A percentile compares a stretch with the other conserved stretches of the same genome.
Evolutionary conservation across 345 rosid genomes (phyloP).

Genomic region (Ricinus communis): DNA sequence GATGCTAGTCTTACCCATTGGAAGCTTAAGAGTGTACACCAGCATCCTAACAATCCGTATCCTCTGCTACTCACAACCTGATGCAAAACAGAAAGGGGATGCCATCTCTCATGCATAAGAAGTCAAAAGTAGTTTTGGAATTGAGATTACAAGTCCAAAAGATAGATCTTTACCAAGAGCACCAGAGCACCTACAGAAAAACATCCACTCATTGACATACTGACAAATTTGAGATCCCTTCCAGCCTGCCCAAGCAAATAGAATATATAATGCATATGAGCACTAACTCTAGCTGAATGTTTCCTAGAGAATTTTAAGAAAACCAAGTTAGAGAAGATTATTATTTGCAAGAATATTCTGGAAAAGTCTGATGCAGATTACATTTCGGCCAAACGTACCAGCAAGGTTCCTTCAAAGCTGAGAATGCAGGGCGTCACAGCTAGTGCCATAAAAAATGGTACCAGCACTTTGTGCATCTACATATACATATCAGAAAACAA

Average conservation of each 20-base stretch:
- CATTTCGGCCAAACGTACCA: constrained; percentile 44
- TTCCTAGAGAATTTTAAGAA: not conserved
- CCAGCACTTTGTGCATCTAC: constrained; percentile 86
- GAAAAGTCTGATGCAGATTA: no score
- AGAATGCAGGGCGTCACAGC: constrained; percentile 64
- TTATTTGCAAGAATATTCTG: not conserved
- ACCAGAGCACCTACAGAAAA: constrained; percentile 49
- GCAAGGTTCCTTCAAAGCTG: constrained; percentile 81
- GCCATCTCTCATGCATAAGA: constrained; percentile 4
- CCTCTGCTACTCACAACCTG: constrained; percentile 61
- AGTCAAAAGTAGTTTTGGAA: not conserved
- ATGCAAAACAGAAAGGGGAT: constrained; percentile 1
- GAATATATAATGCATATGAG: not conserved
- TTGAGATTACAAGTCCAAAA: not conserved
- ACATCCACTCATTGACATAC: constrained; percentile 74
- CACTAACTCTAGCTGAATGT: not conserved
- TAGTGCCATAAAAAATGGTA: constrained; percentile 67
- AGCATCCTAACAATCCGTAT: constrained; percentile 66
- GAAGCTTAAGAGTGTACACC: constrained; percentile 67
- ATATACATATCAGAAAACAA: constrained; percentile 2
- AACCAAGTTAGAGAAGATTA: not conserved
- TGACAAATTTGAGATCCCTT: constrained; percentile 70
- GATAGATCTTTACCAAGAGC: constrained; percentile 47
- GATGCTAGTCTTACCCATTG: constrained; percentile 59
- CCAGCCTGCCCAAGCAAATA: constrained; percentile 55